These are phyloP conservation scores for Penicillium nucicola DNA, from an alignment of 495 filamentous ascomycete species.

Conservation along the genomic window DNA sequence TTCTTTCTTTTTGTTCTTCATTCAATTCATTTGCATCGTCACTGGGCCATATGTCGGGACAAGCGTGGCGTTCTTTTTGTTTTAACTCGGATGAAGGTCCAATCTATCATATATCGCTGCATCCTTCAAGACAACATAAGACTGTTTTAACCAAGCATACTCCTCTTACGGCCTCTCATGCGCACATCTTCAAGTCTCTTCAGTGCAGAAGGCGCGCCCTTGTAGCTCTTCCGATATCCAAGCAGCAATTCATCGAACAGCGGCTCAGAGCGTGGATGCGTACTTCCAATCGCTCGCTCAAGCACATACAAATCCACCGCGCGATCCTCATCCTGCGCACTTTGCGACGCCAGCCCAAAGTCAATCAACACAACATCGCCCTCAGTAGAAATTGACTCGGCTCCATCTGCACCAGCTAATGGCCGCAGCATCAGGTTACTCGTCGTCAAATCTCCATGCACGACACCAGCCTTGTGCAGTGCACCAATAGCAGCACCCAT, in stretches of 20 bases:
- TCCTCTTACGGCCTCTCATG: conserved; percentile 94
- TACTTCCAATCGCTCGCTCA: conserved; percentile 93
- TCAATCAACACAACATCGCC: conserved; percentile 92
- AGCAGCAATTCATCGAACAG: conserved; percentile 65
- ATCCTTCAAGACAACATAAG: not conserved
- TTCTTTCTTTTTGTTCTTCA: too few species aligned
- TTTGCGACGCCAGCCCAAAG: conserved; percentile 86
- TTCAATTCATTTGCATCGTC: not conserved
- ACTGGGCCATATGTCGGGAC: conserved; percentile 9
- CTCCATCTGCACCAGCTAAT: conserved; percentile 24
- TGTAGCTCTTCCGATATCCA: conserved; percentile 59
- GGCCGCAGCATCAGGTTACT: conserved; percentile 88
- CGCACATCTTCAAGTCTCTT: conserved; percentile 88
- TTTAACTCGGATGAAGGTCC: conserved; percentile 7
- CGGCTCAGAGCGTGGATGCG: conserved; percentile 81
- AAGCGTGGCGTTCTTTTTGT: conserved; percentile 37
- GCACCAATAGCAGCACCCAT: conserved; percentile 74
- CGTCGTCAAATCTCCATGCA: conserved; percentile 95
- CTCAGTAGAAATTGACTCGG: conserved; percentile 29
- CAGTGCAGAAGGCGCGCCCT: conserved; percentile 58
- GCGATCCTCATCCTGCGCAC: conserved; percentile 82
- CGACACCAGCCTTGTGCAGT: conserved; percentile 76
- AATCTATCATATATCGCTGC: conserved; percentile 9
- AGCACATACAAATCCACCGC: conserved; percentile 97
- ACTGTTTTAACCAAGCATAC: conserved; percentile 75